phyloP scores from a whole-genome alignment of 345 rosid genomes.

The Salix exigua region DNA sequence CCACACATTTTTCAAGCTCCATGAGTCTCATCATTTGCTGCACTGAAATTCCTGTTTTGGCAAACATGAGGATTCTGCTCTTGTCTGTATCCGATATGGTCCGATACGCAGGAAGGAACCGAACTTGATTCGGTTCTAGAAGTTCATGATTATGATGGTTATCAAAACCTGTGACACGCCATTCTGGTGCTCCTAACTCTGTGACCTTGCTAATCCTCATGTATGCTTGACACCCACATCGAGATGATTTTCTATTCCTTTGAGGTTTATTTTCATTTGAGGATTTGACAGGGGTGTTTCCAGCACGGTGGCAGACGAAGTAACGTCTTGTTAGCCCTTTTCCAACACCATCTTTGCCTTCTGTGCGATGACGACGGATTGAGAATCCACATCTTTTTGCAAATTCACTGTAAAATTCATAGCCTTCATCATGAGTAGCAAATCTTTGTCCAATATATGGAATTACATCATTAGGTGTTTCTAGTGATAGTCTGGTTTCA shows the following conservation, averaged over 20 bases:
- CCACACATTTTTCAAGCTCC: slow-evolving; percentile 97
- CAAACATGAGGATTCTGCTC: slow-evolving; percentile 91
- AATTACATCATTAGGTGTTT: slow-evolving; percentile 50
- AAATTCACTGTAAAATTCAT: slow-evolving; percentile 79
- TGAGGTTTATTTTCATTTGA: slow-evolving; percentile 70
- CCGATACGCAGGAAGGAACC: slow-evolving; percentile 93
- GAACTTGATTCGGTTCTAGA: slow-evolving; percentile 83
- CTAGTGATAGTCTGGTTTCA: slow-evolving; percentile 67
- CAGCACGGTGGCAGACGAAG: slow-evolving; percentile 96
- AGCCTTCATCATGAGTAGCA: slow-evolving; percentile 82
- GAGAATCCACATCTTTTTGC: slow-evolving; percentile 91
- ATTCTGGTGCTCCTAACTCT: slow-evolving; percentile 70
- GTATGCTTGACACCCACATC: slow-evolving; percentile 94
- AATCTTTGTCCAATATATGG: slow-evolving; percentile 89
- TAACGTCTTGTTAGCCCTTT: slow-evolving; percentile 94
- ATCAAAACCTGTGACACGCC: slow-evolving; percentile 92
- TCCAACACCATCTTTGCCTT: slow-evolving; percentile 95
- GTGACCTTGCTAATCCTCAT: slow-evolving; percentile 74
- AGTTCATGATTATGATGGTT: slow-evolving; percentile 93
- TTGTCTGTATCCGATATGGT: slow-evolving; percentile 88
- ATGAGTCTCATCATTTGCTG: slow-evolving; percentile 99
- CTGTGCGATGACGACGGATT: slow-evolving; percentile 89
- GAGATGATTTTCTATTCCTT: slow-evolving; percentile 81
- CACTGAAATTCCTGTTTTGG: slow-evolving; percentile 89
- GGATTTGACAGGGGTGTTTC: slow-evolving; percentile 83